Evolutionary conservation across 371 early-diverging fungal species (phyloP).

Genomic region (Pancytospora epiphaga): DNA sequence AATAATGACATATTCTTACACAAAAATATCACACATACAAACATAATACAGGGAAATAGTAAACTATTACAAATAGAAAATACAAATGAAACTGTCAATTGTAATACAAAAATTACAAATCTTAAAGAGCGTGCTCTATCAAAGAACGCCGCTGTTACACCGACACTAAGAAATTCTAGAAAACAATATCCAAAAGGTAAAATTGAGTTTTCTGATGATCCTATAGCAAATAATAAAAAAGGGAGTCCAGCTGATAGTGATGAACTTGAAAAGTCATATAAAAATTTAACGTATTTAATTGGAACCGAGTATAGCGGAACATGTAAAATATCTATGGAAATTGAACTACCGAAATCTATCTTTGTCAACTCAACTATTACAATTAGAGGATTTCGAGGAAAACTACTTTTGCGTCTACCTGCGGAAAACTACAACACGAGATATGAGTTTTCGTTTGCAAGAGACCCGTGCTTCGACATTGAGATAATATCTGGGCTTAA

Average conservation of each 20-base stretch:
- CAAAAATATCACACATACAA: background rate
- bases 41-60: no score
- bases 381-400: slow-evolving; percentile 47
- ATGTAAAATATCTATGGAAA: slow-evolving; percentile 43
- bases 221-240: no score
- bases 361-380: slow-evolving; percentile 33
- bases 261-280: slow-evolving; percentile 23
- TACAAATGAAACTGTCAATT: background rate
- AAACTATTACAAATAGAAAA: no score
- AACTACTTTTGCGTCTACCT: slow-evolving; percentile 52
- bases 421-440: slow-evolving; percentile 54
- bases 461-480: slow-evolving; percentile 50
- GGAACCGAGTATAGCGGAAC: slow-evolving; percentile 43
- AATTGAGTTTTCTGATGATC: slow-evolving; percentile 1
- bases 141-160: background rate
- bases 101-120: background rate
- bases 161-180: no score
- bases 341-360: slow-evolving; percentile 49
- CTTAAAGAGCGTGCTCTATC: background rate
- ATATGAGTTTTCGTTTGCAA: slow-evolving; percentile 53
- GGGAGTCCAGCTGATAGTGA: background rate
- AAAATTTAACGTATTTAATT: slow-evolving; percentile 41
- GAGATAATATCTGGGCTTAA: slow-evolving; percentile 43
- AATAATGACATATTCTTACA: background rate
- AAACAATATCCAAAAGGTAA: background rate